Evolutionary conservation across 768 basidiomycete genomes (phyloP), one percentile per base, ranked within the genome.

Genomic region (Psilocybe tampanensis): DNA sequence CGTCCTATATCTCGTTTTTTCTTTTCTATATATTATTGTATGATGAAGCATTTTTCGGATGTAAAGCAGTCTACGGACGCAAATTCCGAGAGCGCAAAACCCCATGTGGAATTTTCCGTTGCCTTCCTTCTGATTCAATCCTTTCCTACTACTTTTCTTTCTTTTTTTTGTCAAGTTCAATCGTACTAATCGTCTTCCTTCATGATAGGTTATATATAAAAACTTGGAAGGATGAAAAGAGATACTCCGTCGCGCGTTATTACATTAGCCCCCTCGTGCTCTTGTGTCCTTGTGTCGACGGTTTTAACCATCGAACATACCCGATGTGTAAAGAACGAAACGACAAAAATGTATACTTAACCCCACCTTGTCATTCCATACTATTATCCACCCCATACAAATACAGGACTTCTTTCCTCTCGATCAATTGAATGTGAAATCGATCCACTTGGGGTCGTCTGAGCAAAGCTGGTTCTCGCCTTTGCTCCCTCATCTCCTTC

Each of bases 51-150:
- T 66, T 60, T 52, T 66, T 55, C 66, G 62, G 66, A 67, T 68
- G 64, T 70, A 62, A 64, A 65, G 61, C 54, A 52, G 63, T 65
- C 63, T 56, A 60, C 57, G 55, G 63, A 64, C 67, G 61, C 67
- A 22, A 59, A 58, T 47, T 53, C 66, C 68, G 68, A 68, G 68
- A 70, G 68, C 68, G 68, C 68, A 68, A 60, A 66, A 72, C 68
- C 62, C 65, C 67, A 65, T 83, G 83, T 83, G 83, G 84, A 86
- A 77, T 64, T 61, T 74, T 82, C 80, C 82, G 81, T 82, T 85
- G 82, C 82, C 82, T 84, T 84, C 80, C 80, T 84, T 78, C 80
- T 81, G 79, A 84, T 59, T 60, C 29, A 29, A 29, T 5, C 29
- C 29, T 5, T 13, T 55, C 39, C 58, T 24, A 15, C 55, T 52